phyloP scores from a whole-genome alignment of 2,329 filamentous ascomycete species.

The Ceratocystis harringtonii region DNA sequence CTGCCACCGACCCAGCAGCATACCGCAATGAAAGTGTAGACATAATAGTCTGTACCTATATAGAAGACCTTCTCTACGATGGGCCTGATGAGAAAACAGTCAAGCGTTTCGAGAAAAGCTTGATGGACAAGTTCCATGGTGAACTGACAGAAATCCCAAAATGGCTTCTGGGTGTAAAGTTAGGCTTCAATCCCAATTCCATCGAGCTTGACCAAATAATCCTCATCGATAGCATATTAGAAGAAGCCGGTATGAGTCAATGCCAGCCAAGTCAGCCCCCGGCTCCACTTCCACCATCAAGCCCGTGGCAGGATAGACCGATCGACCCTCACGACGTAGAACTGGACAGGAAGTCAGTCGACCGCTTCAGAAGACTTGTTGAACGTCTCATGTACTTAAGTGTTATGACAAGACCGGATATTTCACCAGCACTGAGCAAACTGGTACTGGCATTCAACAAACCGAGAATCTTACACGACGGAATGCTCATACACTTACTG shows the following conservation, averaged over 20 bases:
- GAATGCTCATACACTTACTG: neutral
- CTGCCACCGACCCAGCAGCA: neutral
- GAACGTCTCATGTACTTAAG: neutral
- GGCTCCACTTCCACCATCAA: neutral
- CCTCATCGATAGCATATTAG: neutral
- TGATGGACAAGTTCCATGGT: neutral
- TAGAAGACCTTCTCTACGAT: neutral
- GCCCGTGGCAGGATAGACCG: too few relatives aligned
- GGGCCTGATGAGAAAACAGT: neutral
- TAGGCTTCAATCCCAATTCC: neutral
- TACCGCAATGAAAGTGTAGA: neutral
- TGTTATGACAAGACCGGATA: neutral
- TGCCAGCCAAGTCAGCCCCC: neutral
- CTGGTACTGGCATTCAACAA: neutral
- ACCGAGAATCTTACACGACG: neutral
- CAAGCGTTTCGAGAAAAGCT: neutral
- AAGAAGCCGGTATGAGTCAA: neutral
- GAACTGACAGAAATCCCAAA: neutral
- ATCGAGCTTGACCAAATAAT: neutral
- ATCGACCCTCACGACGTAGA: neutral
- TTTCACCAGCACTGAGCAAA: neutral
- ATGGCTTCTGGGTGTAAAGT: neutral
- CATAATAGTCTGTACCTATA: neutral
- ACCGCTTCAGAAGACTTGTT: neutral
- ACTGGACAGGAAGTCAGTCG: neutral